These are phyloP conservation scores for Moesziomyces aphidis DNA, from an alignment of 1,284 basidiomycete genomes.

Conservation along the genomic window DNA sequence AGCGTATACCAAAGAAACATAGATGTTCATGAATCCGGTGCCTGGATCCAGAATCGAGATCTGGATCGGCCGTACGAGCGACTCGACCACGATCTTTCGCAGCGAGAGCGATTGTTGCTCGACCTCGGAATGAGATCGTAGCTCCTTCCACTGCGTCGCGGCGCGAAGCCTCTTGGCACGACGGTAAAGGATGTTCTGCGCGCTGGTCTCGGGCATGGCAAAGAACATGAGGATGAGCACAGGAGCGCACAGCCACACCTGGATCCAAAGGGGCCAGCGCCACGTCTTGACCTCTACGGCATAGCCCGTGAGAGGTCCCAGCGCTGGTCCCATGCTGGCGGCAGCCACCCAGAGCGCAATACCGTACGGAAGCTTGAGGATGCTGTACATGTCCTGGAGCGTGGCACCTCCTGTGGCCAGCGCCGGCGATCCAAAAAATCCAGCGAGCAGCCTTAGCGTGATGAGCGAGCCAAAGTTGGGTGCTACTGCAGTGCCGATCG, in stretches of 20 bases:
- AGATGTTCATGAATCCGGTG: constrained; percentile 22
- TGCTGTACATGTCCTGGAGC: constrained; percentile 50
- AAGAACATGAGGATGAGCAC: constrained; percentile 43
- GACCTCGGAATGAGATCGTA: constrained; percentile 33
- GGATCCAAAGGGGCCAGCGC: constrained; percentile 65
- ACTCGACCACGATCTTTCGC: constrained; percentile 12
- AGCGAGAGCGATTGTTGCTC: constrained; percentile 17
- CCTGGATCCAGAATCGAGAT: constrained; percentile 41
- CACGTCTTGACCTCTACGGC: constrained; percentile 60
- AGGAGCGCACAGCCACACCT: constrained; percentile 62
- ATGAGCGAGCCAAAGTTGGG: constrained; percentile 26
- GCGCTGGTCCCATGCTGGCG: constrained; percentile 51
- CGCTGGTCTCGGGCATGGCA: constrained; percentile 38
- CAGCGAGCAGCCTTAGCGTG: constrained; percentile 65
- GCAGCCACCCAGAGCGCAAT: constrained; percentile 26
- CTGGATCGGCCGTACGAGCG: constrained; percentile 11
- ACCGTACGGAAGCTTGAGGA: constrained; percentile 21
- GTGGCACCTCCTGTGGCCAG: constrained; percentile 65
- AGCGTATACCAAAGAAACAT: constrained; percentile 34
- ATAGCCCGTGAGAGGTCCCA: constrained; percentile 55
- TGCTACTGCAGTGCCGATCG: constrained; percentile 25
- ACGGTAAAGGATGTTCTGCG: constrained; percentile 25
- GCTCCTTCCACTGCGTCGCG: constrained; percentile 7
- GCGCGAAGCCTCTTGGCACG: constrained; percentile 28
- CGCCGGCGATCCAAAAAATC: constrained; percentile 67